Conservation (phyloP, 2,329 filamentous ascomycete species). For the Didymella sp. region DNA sequence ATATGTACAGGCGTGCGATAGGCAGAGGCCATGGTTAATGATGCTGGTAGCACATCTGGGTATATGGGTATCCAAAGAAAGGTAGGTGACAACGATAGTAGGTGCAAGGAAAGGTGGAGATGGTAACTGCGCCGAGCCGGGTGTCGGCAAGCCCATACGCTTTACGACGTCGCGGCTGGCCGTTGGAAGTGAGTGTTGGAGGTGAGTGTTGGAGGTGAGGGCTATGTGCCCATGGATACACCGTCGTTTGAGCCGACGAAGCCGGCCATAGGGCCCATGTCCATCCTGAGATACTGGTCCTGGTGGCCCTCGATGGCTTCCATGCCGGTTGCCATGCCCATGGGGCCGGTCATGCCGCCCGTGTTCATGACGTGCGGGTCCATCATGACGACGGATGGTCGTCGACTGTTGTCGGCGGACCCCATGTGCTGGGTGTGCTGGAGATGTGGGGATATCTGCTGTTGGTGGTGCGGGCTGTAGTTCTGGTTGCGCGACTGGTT, state of each 20-base stretch:
- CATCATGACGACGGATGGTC: constrained; percentile 41
- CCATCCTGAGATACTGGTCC: constrained; percentile 44
- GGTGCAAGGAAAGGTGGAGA: constrained; percentile 1
- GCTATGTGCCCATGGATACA: constrained; percentile 26
- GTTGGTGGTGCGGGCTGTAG: constrained; percentile 41
- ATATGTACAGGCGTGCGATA: neutral
- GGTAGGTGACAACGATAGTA: constrained; percentile 8
- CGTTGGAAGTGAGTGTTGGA: constrained; percentile 1
- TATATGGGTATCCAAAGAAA: constrained; percentile 5
- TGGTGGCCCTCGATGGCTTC: constrained; percentile 43
- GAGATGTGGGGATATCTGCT: constrained; percentile 34
- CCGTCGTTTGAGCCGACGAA: constrained; percentile 39
- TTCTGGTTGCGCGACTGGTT: constrained; percentile 46
- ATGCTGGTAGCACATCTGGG: neutral
- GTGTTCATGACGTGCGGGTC: constrained; percentile 37
- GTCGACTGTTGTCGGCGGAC: constrained; percentile 42
- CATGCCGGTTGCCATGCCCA: constrained; percentile 39
- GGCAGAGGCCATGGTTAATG: neutral
- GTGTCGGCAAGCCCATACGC: constrained; percentile 6
- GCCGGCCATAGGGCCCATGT: constrained; percentile 39
- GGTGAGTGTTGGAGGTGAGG: neutral
- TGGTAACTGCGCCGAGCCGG: neutral
- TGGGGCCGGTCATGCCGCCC: constrained; percentile 21
- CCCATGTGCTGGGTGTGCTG: constrained; percentile 38
- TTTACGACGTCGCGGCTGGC: constrained; percentile 6